A percentile compares a stretch with the other conserved stretches of the same genome.
Conservation (phyloP, 352 stramenopile species). For the Pythium dissotocum region DNA sequence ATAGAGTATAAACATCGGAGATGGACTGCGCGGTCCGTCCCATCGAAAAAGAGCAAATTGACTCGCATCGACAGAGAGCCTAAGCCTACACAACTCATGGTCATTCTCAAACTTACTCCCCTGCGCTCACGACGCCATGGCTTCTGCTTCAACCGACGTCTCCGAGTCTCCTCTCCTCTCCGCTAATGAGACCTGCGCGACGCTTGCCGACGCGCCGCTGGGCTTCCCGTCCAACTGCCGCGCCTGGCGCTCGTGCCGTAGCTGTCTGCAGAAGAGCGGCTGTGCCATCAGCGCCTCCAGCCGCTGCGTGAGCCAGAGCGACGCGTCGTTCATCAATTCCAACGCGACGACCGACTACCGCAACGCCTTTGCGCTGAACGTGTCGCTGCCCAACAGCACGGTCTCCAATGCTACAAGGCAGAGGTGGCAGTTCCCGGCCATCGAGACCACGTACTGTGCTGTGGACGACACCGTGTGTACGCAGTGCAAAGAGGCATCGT, state of each 20-base stretch:
- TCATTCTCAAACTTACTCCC: too few species aligned
- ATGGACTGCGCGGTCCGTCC: too few species aligned
- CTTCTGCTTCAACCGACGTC: not conserved
- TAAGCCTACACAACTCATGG: too few species aligned
- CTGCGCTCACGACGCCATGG: not conserved
- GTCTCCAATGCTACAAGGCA: not conserved
- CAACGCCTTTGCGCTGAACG: not conserved
- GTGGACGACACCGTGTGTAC: conserved; percentile 6
- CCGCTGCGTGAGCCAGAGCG: conserved; percentile 2
- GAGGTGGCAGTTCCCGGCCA: conserved; percentile 15
- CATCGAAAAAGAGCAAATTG: too few species aligned
- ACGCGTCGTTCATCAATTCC: not conserved
- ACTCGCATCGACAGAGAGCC: too few species aligned
- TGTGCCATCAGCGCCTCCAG: conserved; percentile 9
- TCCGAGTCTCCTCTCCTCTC: not conserved
- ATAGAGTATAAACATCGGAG: too few species aligned
- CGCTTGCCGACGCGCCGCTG: not conserved
- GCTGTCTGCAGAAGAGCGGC: conserved; percentile 16
- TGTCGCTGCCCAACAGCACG: conserved; percentile 1
- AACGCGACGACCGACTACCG: not conserved
- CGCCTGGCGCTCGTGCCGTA: conserved; percentile 13
- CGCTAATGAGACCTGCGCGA: not conserved
- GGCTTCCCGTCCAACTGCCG: conserved; percentile 7
- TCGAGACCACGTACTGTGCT: conserved; percentile 10
- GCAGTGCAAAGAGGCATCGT: conserved; percentile 3